These are phyloP conservation scores for Dillenia suffruticosa DNA, from an alignment of 164 flowering plant genomes.

Conservation along the genomic window DNA sequence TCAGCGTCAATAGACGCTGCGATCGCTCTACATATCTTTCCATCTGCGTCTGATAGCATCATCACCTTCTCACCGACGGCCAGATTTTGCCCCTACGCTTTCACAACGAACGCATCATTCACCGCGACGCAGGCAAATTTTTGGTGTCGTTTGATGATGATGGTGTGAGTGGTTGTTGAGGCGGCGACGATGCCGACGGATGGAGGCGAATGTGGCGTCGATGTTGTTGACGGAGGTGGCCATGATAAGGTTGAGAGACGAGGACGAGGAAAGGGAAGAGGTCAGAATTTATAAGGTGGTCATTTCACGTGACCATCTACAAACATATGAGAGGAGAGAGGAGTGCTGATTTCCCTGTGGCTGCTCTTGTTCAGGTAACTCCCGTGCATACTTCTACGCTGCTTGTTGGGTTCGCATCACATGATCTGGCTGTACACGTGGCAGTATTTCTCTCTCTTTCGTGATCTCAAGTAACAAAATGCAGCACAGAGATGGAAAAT, in stretches of 20 bases:
- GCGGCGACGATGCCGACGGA: conserved; percentile 5
- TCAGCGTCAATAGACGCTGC: conserved; percentile 1
- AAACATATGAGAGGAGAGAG: no score
- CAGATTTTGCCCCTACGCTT: conserved; percentile 21
- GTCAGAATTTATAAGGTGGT: no score
- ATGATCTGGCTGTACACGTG: no score
- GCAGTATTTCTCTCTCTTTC: no score
- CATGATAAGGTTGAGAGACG: conserved; percentile 4
- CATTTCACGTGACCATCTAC: no score
- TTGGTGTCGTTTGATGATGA: not conserved
- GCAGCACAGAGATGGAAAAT: no score
- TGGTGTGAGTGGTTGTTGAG: not conserved
- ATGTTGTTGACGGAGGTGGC: conserved; percentile 23
- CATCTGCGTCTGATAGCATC: conserved; percentile 21
- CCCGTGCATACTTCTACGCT: no score
- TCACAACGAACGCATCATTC: conserved; percentile 26
- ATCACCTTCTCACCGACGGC: conserved; percentile 12
- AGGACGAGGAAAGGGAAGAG: no score
- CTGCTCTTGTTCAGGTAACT: no score
- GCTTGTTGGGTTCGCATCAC: no score
- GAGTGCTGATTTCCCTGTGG: no score
- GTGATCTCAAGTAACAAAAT: no score
- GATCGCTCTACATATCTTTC: conserved; percentile 12
- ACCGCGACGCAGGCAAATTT: conserved; percentile 22
- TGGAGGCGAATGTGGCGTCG: conserved; percentile 22